Evolutionary conservation across 306 rosid genomes (phyloP), one percentile per base, ranked within the genome.

Genomic region (Dalbergia cochinchinensis): DNA sequence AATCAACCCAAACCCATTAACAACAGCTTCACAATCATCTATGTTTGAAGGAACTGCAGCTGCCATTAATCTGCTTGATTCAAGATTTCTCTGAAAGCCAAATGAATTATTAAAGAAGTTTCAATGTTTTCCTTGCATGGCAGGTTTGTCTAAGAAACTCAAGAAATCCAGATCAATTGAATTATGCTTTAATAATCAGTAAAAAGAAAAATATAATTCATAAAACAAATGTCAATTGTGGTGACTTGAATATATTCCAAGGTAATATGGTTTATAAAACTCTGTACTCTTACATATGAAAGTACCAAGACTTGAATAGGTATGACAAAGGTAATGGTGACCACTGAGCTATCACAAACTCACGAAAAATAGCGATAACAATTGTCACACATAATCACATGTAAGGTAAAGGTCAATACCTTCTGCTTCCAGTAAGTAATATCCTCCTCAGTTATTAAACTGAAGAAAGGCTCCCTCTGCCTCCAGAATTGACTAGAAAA

Each of bases 381-480:
- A 77, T 13, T 26, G 31, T 1, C 31, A 26, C 31, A 26, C 61
- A 55, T 73, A 69, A 53, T 34, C 58, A 26, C 22, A 20, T 18
- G 69, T 42, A 73, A 53, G 69, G 7, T 74, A 66, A 53, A 78
- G 58, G 53, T 42, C 80, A 72, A 80, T 84, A 96, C 99, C 92
- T 91, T 89, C 83, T 94, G 90, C 87, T 87, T 96, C 83, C 91
- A 87, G 92, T 79, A 91, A 76, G 77, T 20, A 22, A 90, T 87
- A 81, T 90, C 98, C 59, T 85, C 84, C 61, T 88, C 94, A 33
- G 96, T 85, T 73, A 96, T 78, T 77, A 90, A 86, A 88, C 90
- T 58, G 65, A 96, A 93, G 88, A 88, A 88, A 65, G 93, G 87
- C 85, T 93, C 99, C 93, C 86, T 90, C 90, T 88, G 91, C 89